phyloP scores from a whole-genome alignment of 148 eudicot genomes.

The Spergularia marina region DNA sequence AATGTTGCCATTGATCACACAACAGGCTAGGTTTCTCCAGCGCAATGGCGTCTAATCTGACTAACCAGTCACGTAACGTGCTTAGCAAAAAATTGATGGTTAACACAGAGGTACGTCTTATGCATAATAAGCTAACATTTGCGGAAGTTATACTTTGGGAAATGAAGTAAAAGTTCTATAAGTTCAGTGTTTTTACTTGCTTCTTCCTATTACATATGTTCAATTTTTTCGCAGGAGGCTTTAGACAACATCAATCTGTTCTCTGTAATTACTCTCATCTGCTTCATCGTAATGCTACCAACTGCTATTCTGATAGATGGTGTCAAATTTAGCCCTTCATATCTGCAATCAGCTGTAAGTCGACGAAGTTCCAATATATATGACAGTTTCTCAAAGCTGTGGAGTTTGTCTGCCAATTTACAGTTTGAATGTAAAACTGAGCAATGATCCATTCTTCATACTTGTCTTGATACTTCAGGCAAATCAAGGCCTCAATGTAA shows the following conservation, averaged over 20 bases:
- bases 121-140: not conserved
- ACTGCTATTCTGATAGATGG: constrained; percentile 66
- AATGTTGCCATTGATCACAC: constrained; percentile 1
- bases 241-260: constrained; percentile 86
- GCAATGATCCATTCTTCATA: not conserved
- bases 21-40: constrained; percentile 61
- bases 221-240: constrained; percentile 45
- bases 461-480: constrained; percentile 15
- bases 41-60: constrained; percentile 95
- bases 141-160: not conserved
- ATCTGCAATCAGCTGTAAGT: constrained; percentile 55
- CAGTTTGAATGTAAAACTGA: not conserved
- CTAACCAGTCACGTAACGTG: constrained; percentile 90
- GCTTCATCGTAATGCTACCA: constrained; percentile 54
- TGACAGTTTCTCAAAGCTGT: not conserved
- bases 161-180: not conserved
- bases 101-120: constrained; percentile 53
- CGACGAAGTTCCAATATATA: not conserved
- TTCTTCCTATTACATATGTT: not conserved
- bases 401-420: too few species aligned
- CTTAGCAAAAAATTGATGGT: constrained; percentile 88
- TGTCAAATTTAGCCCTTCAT: constrained; percentile 63
- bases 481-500: constrained; percentile 29
- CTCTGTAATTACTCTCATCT: constrained; percentile 67
- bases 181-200: not conserved